phyloP scores from a whole-genome alignment of 2,329 filamentous ascomycete species.

The Emericellopsis atlantica region DNA sequence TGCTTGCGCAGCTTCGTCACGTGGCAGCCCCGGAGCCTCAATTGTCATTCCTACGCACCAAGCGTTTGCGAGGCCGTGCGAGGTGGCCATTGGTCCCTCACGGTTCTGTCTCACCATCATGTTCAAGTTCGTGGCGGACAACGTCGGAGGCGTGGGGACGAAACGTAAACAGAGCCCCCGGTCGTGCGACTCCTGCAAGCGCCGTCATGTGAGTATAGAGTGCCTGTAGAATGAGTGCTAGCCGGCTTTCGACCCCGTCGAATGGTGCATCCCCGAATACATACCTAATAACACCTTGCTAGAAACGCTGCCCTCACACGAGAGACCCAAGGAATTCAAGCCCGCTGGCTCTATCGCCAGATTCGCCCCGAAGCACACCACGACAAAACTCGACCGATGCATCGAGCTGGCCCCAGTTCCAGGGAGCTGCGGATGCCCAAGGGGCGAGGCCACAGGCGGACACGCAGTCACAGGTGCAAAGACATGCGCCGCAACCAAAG shows the following conservation, averaged over 20 bases:
- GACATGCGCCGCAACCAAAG: too few species aligned
- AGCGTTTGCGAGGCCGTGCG: too few species aligned
- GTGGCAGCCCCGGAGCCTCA: too few species aligned
- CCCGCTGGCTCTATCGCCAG: not conserved
- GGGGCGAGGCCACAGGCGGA: not conserved
- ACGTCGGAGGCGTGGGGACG: constrained; percentile 12
- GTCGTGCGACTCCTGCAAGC: constrained; percentile 6
- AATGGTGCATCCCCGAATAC: too few species aligned
- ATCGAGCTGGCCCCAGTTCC: not conserved
- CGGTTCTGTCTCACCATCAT: constrained; percentile 1
- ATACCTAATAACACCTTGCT: not conserved
- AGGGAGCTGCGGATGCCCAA: not conserved
- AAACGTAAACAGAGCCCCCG: constrained; percentile 7
- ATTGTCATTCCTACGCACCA: too few species aligned
- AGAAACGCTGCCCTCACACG: constrained; percentile 2
- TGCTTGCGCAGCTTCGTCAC: too few species aligned
- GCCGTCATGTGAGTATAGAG: constrained; percentile 5
- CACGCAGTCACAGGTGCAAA: not conserved
- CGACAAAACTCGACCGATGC: not conserved
- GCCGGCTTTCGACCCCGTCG: not conserved
- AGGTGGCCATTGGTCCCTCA: too few species aligned
- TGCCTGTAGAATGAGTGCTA: not conserved
- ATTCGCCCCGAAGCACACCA: not conserved
- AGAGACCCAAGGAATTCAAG: not conserved
- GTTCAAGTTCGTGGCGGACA: constrained; percentile 15